Percentiles rank a stretch among this genome's conserved stretches.
These are phyloP conservation scores for Luvunga scandens DNA, from an alignment of 345 rosid species.

Conservation along the genomic window DNA sequence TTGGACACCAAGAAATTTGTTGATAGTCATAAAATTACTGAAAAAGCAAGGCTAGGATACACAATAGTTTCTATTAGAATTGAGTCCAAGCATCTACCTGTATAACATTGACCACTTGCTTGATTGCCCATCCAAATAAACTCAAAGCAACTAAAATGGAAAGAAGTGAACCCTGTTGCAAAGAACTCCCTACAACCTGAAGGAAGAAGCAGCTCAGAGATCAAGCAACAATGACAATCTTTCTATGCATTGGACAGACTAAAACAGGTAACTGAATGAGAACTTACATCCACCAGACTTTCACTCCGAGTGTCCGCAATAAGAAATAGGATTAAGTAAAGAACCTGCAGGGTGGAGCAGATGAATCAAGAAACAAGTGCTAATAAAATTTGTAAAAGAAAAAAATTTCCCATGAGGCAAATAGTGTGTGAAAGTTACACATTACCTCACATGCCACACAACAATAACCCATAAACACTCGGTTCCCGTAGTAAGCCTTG, in stretches of 20 bases:
- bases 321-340: slow-evolving; percentile 79
- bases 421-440: background rate
- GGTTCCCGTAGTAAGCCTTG: slow-evolving; percentile 84
- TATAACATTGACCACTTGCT: slow-evolving; percentile 73
- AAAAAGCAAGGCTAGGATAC: background rate
- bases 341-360: slow-evolving; percentile 47
- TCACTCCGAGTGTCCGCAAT: slow-evolving; percentile 55
- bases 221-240: slow-evolving; percentile 2
- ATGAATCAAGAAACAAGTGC: slow-evolving; percentile 9
- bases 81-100: slow-evolving; percentile 50
- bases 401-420: background rate
- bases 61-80: background rate
- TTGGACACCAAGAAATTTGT: background rate
- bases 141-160: slow-evolving; percentile 55
- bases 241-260: background rate
- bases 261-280: slow-evolving; percentile 7
- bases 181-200: slow-evolving; percentile 51
- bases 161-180: slow-evolving; percentile 43
- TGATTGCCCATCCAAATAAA: slow-evolving; percentile 81
- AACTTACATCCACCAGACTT: slow-evolving; percentile 58
- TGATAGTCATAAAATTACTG: no score
- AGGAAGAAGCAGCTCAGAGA: slow-evolving; percentile 18
- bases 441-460: slow-evolving; percentile 92
- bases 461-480: slow-evolving; percentile 92
- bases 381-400: background rate